A percentile compares a stretch with the other conserved stretches of the same genome.
Evolutionary conservation across 495 filamentous ascomycete genomes (phyloP).

Genomic region (Evansstolkia leycettana): DNA sequence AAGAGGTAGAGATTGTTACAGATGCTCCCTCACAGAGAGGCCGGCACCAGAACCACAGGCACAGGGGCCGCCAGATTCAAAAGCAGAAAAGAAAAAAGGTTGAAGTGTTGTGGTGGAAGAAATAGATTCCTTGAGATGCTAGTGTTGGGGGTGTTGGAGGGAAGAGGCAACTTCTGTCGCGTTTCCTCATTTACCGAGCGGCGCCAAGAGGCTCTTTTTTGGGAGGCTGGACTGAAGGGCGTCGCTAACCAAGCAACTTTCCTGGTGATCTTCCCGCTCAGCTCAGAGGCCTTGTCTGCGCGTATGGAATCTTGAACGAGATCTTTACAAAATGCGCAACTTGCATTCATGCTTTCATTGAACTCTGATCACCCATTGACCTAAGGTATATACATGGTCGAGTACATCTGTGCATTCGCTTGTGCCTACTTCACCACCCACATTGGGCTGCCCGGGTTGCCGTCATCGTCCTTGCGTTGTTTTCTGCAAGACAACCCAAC

Average conservation of each 20-base stretch:
- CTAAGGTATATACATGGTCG: no score
- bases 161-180: conserved; percentile 2
- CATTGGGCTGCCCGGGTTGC: no score
- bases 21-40: conserved; percentile 32
- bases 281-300: no score
- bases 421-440: no score
- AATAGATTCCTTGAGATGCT: neutral
- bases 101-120: neutral
- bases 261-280: no score
- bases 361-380: no score
- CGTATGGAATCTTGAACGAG: neutral
- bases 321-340: neutral
- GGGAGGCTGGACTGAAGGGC: no score
- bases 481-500: no score
- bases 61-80: conserved; percentile 33
- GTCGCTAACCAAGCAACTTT: no score
- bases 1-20: conserved; percentile 14
- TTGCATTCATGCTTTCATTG: no score
- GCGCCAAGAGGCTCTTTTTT: conserved; percentile 6
- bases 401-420: no score
- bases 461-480: no score
- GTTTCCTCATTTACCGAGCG: conserved; percentile 20
- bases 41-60: conserved; percentile 25
- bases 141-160: conserved; percentile 1
- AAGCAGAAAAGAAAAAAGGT: conserved; percentile 21